Evolutionary conservation across 2,329 filamentous ascomycete species (phyloP).

Genomic region (Akanthomyces dipterigenus): DNA sequence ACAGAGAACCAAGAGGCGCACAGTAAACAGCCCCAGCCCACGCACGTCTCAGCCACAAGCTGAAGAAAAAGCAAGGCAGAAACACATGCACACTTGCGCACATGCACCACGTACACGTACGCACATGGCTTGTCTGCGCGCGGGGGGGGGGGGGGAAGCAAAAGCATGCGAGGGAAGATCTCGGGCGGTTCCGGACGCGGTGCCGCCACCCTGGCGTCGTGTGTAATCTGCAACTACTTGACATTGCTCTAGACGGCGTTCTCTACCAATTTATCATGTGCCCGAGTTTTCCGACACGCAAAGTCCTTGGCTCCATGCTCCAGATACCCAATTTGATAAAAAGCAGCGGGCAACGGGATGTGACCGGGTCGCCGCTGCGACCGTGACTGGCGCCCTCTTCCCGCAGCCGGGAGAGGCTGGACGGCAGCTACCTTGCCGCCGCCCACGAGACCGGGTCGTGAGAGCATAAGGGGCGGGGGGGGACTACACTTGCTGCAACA

Average conservation of each 20-base stretch:
- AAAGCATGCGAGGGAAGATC: background rate
- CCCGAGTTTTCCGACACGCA: too few relatives aligned
- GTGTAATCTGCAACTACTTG: too few relatives aligned
- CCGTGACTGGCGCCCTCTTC: background rate
- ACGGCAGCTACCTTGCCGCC: background rate
- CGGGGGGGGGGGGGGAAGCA: background rate
- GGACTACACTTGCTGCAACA: background rate
- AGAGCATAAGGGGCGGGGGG: too few relatives aligned
- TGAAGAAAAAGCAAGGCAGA: too few relatives aligned
- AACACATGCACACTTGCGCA: too few relatives aligned
- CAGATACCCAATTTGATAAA: too few relatives aligned
- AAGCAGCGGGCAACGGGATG: too few relatives aligned
- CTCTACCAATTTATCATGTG: too few relatives aligned
- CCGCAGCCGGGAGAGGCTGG: background rate
- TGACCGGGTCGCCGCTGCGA: background rate
- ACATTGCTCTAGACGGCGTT: background rate
- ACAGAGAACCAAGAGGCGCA: too few relatives aligned
- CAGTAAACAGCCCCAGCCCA: too few relatives aligned
- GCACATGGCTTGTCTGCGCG: background rate
- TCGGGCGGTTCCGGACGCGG: conserved; percentile 4
- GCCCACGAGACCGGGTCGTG: background rate
- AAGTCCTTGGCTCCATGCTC: too few relatives aligned
- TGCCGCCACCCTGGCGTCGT: background rate
- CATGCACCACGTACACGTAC: background rate
- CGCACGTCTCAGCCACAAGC: too few relatives aligned